Evolutionary conservation across 2,329 filamentous ascomycete genomes (phyloP), one percentile per base, ranked within the genome.

Genomic region (Aschersonia sp.): DNA sequence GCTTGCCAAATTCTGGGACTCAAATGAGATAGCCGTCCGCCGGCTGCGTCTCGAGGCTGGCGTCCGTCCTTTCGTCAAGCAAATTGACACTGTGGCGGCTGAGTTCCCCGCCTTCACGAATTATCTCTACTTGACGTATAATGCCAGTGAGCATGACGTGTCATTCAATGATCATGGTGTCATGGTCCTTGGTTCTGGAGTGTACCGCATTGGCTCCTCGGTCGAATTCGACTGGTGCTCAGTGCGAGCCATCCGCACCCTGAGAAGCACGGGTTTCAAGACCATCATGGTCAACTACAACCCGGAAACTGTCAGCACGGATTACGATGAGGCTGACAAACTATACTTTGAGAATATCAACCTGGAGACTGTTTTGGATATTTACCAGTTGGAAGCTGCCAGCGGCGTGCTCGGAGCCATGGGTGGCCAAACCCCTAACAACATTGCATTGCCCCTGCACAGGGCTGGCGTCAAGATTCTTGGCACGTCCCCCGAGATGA

Each of bases 171-270:
- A 98, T 60, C 81, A 90, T 52, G 92, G 92, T 59, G 78, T 96
- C 51, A 96, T 97, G 88, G 90, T 98, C 7, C 74, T 97, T 32
- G 90, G 90, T 11, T 96, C 89, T 33, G 90, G 90, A 65, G 89
- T 96, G 8, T 97, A 97, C 72, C 81, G 92, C 51, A 98, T 98
- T 54, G 92, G 92, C 55, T 96, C 89, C 0, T 96, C 90, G 0
- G 92, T 98, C 50, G 92, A 98, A 63, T 98, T 98, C 64, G 92
- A 98, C 66, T 98, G 92, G 92, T 97, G 92, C 65, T 95, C 92
- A 5, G 92, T 98, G 31, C 77, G 90, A 51, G 87, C 92, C 5
- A 94, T 97, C 52, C 82, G 90, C 53, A 97, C 92, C 2, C 76
- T 98, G 6, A 80, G 92, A 46, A 79, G 86, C 54, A 78, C 82